Evolutionary conservation across 352 stramenopile genomes (phyloP).

Genomic region (Phytophthora europaea): DNA sequence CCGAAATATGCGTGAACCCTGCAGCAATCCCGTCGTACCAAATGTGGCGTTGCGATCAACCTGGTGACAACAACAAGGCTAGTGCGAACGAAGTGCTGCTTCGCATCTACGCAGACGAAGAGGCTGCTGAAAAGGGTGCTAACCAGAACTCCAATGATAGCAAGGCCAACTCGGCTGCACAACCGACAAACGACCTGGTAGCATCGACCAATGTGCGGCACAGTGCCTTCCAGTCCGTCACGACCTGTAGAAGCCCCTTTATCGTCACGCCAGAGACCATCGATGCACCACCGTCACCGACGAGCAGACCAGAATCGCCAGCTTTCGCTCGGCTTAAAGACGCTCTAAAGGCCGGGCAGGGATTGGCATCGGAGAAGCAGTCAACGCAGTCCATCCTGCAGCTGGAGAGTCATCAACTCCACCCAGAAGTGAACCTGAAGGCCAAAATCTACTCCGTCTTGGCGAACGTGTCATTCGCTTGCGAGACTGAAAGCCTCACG

Average conservation of each 20-base stretch:
- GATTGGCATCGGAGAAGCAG: conserved; percentile 25
- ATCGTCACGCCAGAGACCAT: conserved; percentile 42
- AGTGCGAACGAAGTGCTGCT: conserved; percentile 72
- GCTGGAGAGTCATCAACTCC: conserved; percentile 42
- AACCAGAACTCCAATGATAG: conserved; percentile 28
- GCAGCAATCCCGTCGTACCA: conserved; percentile 75
- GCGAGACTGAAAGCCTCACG: conserved; percentile 44
- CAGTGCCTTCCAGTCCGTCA: conserved; percentile 64
- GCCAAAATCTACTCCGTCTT: conserved; percentile 79
- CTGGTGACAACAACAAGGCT: conserved; percentile 58
- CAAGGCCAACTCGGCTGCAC: neutral
- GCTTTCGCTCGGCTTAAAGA: conserved; percentile 81
- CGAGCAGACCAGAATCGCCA: conserved; percentile 54
- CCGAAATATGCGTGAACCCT: conserved; percentile 80
- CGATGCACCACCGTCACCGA: conserved; percentile 21
- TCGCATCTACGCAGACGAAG: conserved; percentile 74
- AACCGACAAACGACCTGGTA: conserved; percentile 24
- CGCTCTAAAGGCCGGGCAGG: conserved; percentile 66
- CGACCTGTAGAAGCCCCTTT: conserved; percentile 53
- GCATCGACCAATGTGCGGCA: conserved; percentile 42
- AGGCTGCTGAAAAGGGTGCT: conserved; percentile 43
- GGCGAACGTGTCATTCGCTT: conserved; percentile 68
- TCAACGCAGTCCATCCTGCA: conserved; percentile 38
- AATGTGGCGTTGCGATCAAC: conserved; percentile 62
- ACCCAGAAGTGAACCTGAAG: conserved; percentile 72